Evolutionary conservation across 177 flowering plant species (phyloP).

Genomic region (Vitis hybrid): DNA sequence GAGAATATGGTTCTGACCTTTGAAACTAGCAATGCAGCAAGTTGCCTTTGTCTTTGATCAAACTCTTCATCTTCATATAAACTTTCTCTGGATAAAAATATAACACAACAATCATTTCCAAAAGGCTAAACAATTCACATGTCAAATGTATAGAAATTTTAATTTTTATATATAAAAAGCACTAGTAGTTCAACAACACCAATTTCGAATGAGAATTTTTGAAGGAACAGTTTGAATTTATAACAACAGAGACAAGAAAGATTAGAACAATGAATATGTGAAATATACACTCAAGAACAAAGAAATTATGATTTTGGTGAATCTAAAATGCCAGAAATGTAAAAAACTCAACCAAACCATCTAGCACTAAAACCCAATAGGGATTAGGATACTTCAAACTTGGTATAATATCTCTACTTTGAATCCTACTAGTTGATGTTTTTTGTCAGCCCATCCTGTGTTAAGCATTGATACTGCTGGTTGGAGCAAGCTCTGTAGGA

Average conservation of each 20-base stretch:
- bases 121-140: not conserved
- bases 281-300: not conserved
- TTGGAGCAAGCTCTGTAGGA: no score
- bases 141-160: not conserved
- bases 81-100: conserved; percentile 62
- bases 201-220: not conserved
- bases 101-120: not conserved
- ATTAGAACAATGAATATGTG: not conserved
- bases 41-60: conserved; percentile 61
- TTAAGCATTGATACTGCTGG: no score
- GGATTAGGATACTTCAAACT: not conserved
- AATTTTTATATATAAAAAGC: not conserved
- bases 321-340: not conserved
- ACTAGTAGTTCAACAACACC: no score
- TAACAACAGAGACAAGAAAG: not conserved
- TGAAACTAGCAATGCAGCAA: conserved; percentile 82
- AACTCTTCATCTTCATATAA: conserved; percentile 87
- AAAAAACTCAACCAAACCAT: not conserved
- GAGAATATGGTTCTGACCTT: conserved; percentile 42
- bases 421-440: no score
- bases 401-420: no score
- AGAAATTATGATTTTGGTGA: not conserved
- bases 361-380: not conserved
- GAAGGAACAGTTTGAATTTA: not conserved
- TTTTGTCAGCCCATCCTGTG: no score